Evolutionary conservation across 2,329 filamentous ascomycete genomes (phyloP).

Genomic region (Ophiostoma novo-ulmi): DNA sequence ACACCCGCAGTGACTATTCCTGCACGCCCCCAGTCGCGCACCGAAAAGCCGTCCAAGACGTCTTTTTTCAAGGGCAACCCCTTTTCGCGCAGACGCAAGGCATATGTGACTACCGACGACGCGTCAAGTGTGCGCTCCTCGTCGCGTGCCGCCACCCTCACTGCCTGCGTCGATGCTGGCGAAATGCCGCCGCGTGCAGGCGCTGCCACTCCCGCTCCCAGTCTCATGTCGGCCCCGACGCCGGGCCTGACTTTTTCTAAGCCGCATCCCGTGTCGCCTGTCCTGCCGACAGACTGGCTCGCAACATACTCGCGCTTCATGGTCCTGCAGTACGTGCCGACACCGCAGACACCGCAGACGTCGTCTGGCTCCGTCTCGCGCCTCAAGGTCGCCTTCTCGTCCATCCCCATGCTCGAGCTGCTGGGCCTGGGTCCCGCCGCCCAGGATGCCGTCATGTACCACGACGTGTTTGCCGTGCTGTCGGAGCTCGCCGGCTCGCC

Average conservation of each 20-base stretch:
- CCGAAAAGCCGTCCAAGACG: slow-evolving; percentile 3
- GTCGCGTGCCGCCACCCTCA: background rate
- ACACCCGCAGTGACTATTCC: background rate
- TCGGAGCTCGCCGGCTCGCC: slow-evolving; percentile 43
- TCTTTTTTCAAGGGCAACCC: slow-evolving; percentile 25
- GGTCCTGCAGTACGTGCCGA: slow-evolving; percentile 31
- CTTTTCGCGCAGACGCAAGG: slow-evolving; percentile 22
- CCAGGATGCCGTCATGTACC: slow-evolving; percentile 38
- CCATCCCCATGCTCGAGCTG: slow-evolving; percentile 39
- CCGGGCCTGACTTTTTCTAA: background rate
- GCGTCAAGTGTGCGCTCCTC: background rate
- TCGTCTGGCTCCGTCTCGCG: slow-evolving; percentile 25
- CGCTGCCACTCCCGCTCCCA: background rate
- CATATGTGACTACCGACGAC: background rate
- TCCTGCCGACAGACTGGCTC: slow-evolving; percentile 13
- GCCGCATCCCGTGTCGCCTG: background rate
- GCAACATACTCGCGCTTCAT: slow-evolving; percentile 32
- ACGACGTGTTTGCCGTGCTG: slow-evolving; percentile 53
- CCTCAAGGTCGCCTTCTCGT: slow-evolving; percentile 43
- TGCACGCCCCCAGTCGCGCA: background rate
- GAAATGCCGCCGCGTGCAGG: background rate
- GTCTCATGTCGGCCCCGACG: background rate
- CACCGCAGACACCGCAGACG: slow-evolving; percentile 23
- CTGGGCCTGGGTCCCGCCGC: slow-evolving; percentile 40
- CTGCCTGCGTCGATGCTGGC: background rate